A percentile compares a stretch with the other conserved stretches of the same genome.
Evolutionary conservation across 2,329 filamentous ascomycete genomes (phyloP).

Genomic region (Harringtonia aguacate): DNA sequence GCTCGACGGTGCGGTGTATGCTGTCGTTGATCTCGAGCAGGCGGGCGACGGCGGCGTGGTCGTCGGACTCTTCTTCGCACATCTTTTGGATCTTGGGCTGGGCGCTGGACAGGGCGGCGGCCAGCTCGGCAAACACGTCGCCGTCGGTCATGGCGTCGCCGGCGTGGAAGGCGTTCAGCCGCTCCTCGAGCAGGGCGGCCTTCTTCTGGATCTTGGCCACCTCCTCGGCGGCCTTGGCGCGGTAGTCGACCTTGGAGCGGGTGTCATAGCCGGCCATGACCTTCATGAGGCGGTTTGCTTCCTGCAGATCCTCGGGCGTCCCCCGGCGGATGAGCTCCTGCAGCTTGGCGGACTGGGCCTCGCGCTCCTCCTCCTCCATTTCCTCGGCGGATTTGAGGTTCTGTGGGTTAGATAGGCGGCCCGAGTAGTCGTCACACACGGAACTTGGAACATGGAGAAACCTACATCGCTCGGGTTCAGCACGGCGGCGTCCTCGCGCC

Average conservation of each 20-base stretch:
- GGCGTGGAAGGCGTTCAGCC: conserved; percentile 71
- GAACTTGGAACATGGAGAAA: conserved; percentile 13
- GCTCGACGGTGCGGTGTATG: conserved; percentile 91
- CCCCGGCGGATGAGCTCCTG: conserved; percentile 93
- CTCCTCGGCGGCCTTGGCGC: conserved; percentile 93
- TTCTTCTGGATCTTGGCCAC: conserved; percentile 94
- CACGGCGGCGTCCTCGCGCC: conserved; percentile 88
- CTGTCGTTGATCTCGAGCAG: conserved; percentile 97
- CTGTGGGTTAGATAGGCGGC: conserved; percentile 34
- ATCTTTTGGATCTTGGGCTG: conserved; percentile 99
- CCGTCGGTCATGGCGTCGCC: conserved; percentile 67
- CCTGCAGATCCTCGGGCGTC: conserved; percentile 84
- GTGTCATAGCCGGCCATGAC: conserved; percentile 98
- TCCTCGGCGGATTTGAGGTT: conserved; percentile 94
- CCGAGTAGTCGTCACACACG: background rate
- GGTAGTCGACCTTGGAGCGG: conserved; percentile 90
- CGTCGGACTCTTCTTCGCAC: conserved; percentile 97
- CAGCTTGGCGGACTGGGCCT: conserved; percentile 94
- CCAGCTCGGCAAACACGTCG: conserved; percentile 72
- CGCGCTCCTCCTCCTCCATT: conserved; percentile 94
- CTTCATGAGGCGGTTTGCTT: conserved; percentile 94
- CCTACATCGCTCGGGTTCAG: conserved; percentile 92
- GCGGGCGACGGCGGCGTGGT: conserved; percentile 90
- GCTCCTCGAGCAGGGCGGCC: conserved; percentile 82
- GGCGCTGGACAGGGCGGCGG: conserved; percentile 77